Percentiles rank a stretch among this genome's conserved stretches.
phyloP scores from a whole-genome alignment of 108 stramenopile genomes.

The Cylindrotheca closterium region DNA sequence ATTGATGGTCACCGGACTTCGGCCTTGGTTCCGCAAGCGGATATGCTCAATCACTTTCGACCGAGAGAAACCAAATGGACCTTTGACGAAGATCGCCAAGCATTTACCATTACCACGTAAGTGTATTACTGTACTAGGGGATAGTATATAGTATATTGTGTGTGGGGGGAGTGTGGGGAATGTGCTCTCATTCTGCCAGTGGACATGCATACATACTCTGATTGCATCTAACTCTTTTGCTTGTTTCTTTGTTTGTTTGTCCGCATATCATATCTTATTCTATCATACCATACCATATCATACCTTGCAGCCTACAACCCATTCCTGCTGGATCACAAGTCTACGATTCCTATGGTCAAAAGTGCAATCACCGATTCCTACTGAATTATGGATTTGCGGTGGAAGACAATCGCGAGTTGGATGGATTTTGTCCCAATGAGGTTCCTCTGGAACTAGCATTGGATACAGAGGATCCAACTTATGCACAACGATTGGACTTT shows the following conservation, averaged over 20 bases:
- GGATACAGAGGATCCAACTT: constrained; percentile 58
- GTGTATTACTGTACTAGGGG: constrained; percentile 3
- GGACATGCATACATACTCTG: background rate
- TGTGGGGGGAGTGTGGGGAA: background rate
- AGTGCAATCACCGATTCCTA: constrained; percentile 99
- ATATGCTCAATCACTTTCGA: constrained; percentile 99
- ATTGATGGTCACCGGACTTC: constrained; percentile 93
- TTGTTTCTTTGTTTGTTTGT: no score
- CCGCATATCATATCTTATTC: background rate
- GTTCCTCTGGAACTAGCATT: constrained; percentile 82
- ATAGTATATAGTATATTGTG: background rate
- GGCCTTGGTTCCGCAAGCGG: constrained; percentile 98
- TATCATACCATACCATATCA: background rate
- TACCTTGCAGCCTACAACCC: constrained; percentile 60
- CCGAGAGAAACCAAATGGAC: constrained; percentile 99
- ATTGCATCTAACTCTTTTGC: background rate
- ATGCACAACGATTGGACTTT: constrained; percentile 74
- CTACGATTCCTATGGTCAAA: constrained; percentile 99
- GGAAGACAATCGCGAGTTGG: constrained; percentile 94
- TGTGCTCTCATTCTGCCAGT: background rate
- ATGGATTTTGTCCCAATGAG: constrained; percentile 99
- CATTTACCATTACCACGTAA: constrained; percentile 96
- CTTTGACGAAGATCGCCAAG: constrained; percentile 93
- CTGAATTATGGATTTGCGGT: constrained; percentile 99
- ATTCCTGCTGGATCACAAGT: constrained; percentile 89